Percentiles rank a stretch among this genome's conserved stretches.
Conservation (phyloP, 2,329 filamentous ascomycete species). For the Nothomitra cinnamomea region DNA sequence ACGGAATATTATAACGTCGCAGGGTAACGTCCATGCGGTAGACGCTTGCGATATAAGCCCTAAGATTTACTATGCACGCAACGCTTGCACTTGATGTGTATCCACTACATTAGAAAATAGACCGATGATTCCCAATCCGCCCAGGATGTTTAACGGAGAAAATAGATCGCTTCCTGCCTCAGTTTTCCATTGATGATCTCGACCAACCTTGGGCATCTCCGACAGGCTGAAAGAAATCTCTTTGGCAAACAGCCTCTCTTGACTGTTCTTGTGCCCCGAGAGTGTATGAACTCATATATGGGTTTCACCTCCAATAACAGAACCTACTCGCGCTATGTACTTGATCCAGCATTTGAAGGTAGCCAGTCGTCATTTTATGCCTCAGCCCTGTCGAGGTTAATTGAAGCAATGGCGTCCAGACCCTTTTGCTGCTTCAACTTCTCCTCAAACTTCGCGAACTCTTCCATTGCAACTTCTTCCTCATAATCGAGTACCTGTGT, state of each 20-base stretch:
- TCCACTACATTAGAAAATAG: background rate
- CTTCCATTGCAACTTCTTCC: conserved; percentile 69
- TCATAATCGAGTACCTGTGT: conserved; percentile 82
- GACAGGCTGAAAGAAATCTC: background rate
- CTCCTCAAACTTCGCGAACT: conserved; percentile 93
- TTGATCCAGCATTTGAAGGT: too few relatives aligned
- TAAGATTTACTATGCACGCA: background rate
- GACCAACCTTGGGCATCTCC: too few relatives aligned
- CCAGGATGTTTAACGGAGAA: background rate
- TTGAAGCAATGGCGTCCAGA: conserved; percentile 30
- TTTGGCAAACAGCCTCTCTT: too few relatives aligned
- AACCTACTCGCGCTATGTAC: too few relatives aligned
- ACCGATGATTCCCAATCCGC: background rate
- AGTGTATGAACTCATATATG: too few relatives aligned
- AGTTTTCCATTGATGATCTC: too few relatives aligned
- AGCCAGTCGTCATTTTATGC: conserved; percentile 4
- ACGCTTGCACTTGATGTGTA: background rate
- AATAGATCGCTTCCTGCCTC: too few relatives aligned
- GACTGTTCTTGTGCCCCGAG: too few relatives aligned
- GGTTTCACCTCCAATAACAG: too few relatives aligned
- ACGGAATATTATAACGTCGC: background rate
- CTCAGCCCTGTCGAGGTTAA: conserved; percentile 34
- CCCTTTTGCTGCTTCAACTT: conserved; percentile 48
- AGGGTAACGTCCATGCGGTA: too few relatives aligned
- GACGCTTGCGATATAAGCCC: too few relatives aligned